Base-by-base conservation (phyloP, 2,329 filamentous ascomycete species). In the Celoporthe dispersa region DNA sequence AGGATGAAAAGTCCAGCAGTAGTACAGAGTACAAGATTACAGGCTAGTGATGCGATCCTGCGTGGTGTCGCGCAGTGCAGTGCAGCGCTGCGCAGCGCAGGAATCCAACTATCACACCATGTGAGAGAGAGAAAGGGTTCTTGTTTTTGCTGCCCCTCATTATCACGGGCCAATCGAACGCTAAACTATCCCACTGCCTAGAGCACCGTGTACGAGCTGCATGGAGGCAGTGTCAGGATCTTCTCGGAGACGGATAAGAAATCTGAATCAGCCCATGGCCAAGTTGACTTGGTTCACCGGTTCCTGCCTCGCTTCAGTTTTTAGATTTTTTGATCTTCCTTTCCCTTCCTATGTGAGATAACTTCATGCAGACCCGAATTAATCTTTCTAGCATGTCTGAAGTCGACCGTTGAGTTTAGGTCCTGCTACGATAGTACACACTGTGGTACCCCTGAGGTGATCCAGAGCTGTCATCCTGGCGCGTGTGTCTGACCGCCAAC, bases 391-490 rank as follows among this genome's bases (percentile, higher is more conserved):
- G 31, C 2, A 16, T 31, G 11, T 37, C 33, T 12, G 11, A n/a
- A 61, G 7, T 39, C 59, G 19, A 22, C 59, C 33, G 33, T 61
- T 57, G 53, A 19, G 25, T 16, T 33, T 35, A 61, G 28, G 22
- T 22, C 19, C 12, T 28, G 12, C 33, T 35, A 64, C 22, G 9
- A n/a, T 48, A 48, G 44, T 48, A 8, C 22, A n/a, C 3, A 11
- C 44, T 48, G 22, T n/a, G 22, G 44, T 48, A 48, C 62, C 70
- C 68, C 63, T 66, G 63, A 33, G 44, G 66, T 33, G 25, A 31
- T 60, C 41, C 48, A 69, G 59, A 71, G 67, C 70, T 64, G 41
- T 44, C 67, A 71, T 69, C 64, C 66, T 69, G 62, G 70, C 64
- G 53, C 53, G 12, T 22, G 53, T 31, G 53, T 31, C 53, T 57